Evolutionary conservation across 805 yeast genomes (phyloP), one percentile per base, ranked within the genome.

Genomic region (Millerozyma acaciae): DNA sequence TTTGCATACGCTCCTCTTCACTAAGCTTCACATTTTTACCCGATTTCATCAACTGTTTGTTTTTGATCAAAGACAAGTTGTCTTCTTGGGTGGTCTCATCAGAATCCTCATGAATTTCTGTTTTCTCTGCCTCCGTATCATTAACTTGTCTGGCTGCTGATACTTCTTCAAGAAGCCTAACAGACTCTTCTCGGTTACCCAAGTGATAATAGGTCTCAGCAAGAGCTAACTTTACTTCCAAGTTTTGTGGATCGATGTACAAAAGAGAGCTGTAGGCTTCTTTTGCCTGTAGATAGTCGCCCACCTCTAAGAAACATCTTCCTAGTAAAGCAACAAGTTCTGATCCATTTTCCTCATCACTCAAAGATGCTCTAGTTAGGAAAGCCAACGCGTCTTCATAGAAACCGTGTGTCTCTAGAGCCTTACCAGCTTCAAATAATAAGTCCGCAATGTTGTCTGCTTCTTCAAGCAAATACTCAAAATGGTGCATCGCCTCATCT

Each of bases 141-240:
- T 14, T 17, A 8, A 21, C 21, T 32, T 23, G 14, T 19, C 18
- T 16, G 10, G 23, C 21, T 16, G 13, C 13, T n/a, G 26, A 16
- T 0, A 81, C 83, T 40, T 78, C 82, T 14, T 62, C 62, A 33
- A 81, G 60, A 15, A 83, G 55, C 15, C 55, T 48, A 16, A 73
- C 68, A 8, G 87, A 80, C n/a, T 68, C 68, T 8, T 72, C 78
- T 17, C 67, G 63, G 27, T 80, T 79, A 10, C 78, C 82, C 9
- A 79, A 54, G 47, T 78, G 78, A 43, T 80, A 85, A 39, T 79
- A 75, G 1, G 87, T 76, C 58, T 93, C 97, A 0, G 93, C 95
- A 16, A 93, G 63, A 0, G 84, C 80, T 18, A 89, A 68, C 46
- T 83, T 78, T 8, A 80, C 75, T 40, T 88, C 95, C 20, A 84